Base-by-base conservation (phyloP, 1,284 basidiomycete species). In the Puccinia novopanici region DNA sequence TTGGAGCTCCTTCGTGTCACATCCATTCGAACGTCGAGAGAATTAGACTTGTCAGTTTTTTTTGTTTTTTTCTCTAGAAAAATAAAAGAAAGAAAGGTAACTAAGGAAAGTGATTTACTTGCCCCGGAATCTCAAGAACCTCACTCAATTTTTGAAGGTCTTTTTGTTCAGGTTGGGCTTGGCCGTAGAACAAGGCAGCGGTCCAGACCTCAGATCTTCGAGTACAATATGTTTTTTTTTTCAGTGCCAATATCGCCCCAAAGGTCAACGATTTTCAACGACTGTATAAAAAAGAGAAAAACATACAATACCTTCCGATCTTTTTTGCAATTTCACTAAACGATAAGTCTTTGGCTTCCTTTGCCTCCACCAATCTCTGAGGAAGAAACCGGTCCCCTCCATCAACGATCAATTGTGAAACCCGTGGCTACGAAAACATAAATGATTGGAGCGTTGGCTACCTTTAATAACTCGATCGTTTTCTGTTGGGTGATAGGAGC, bases 171-270 rank as follows among this genome's bases (percentile, higher is more conserved):
- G 73, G 73, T 63, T 75, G 61, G 9, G 73, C 73, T 45, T 75
- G 73, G 10, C 73, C 73, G 59, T 75, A 75, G 37, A 75, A 75
- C 48, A 75, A 65, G 37, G 73, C 73, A 45, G 73, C 73, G 45
- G 73, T 75, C 73, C 73, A 75, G n/a, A 75, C n/a, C 55, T 75
- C 73, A 27, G 73, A 75, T 24, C 73, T 75, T n/a, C 30, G 37
- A 5, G 34, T 40, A 22, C n/a, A n/a, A n/a, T n/a, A n/a, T n/a
- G n/a, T n/a, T n/a, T n/a, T n/a, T n/a, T n/a, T n/a, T n/a, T n/a
- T 30, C 27, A 54, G 50, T 8, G 24, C 5, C 10, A 10, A 40
- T 63, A 34, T 8, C 19, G 30, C 37, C 30, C 22, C 37, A n/a
- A n/a, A 63, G 61, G 34, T n/a, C 12, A 63, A 22, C 37, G 19